These are phyloP conservation scores for Ogataea ramenticola DNA, from an alignment of 805 yeast species.

Conservation along the genomic window DNA sequence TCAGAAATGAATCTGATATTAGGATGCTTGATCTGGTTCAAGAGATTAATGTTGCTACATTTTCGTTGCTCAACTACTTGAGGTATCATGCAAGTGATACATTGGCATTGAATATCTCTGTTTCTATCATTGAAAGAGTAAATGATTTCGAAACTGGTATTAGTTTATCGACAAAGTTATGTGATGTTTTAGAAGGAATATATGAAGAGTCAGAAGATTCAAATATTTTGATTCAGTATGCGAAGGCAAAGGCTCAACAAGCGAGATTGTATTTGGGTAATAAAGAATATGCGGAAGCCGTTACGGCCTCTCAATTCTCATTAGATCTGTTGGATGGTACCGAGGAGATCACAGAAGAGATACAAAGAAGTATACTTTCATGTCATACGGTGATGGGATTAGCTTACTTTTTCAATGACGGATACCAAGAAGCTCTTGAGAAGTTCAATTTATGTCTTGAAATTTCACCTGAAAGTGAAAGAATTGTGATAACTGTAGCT, in stretches of 20 bases:
- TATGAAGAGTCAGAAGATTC: conserved; percentile 52
- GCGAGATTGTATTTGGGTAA: conserved; percentile 66
- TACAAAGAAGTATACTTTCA: conserved; percentile 38
- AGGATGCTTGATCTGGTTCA: conserved; percentile 54
- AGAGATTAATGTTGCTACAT: conserved; percentile 57
- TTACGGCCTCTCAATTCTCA: conserved; percentile 53
- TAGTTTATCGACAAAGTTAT: conserved; percentile 37
- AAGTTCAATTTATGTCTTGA: conserved; percentile 13
- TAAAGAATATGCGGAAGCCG: conserved; percentile 46
- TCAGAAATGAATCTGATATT: conserved; percentile 33
- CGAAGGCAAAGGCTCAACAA: conserved; percentile 56
- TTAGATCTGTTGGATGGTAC: conserved; percentile 35
- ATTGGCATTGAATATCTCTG: conserved; percentile 48
- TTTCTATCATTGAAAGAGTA: conserved; percentile 60
- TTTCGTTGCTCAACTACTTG: conserved; percentile 59
- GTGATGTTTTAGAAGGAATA: conserved; percentile 27
- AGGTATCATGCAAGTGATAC: conserved; percentile 53
- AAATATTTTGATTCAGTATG: conserved; percentile 40
- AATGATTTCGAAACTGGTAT: conserved; percentile 53
- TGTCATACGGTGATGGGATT: conserved; percentile 68
- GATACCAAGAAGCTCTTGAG: conserved; percentile 39
- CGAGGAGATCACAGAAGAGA: not conserved
- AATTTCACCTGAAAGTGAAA: conserved; percentile 47
- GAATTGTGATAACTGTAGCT: conserved; percentile 65
- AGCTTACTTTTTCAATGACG: conserved; percentile 52